phyloP scores from a whole-genome alignment of 2,329 filamentous ascomycete species.

The Trichoderma koningii region DNA sequence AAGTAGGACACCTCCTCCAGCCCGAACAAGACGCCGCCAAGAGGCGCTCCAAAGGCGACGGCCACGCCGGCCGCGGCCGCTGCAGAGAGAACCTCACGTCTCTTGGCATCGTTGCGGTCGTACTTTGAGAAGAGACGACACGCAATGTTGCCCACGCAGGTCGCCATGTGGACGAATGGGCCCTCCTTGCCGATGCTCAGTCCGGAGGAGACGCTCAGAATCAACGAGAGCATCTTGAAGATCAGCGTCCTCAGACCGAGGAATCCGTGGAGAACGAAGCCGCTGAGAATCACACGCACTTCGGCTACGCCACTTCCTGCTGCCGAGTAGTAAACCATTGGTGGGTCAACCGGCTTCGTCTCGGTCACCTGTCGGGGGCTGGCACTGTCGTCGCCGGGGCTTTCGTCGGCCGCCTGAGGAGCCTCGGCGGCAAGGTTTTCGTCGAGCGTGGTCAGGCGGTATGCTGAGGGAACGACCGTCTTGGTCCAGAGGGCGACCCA shows the following conservation, averaged over 20 bases:
- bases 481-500: constrained; percentile 85
- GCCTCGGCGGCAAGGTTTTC: constrained; percentile 80
- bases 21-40: constrained; percentile 86
- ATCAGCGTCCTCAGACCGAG: constrained; percentile 83
- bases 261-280: constrained; percentile 95
- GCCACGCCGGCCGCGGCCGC: constrained; percentile 89
- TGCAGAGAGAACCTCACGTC: constrained; percentile 90
- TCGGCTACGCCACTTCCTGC: constrained; percentile 96
- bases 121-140: constrained; percentile 96
- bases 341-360: constrained; percentile 49
- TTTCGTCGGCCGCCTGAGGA: constrained; percentile 44
- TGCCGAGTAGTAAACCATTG: constrained; percentile 93
- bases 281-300: constrained; percentile 95
- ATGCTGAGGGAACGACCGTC: constrained; percentile 86
- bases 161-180: constrained; percentile 95
- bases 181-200: constrained; percentile 93
- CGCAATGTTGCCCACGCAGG: constrained; percentile 91
- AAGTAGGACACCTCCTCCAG: constrained; percentile 97
- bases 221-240: constrained; percentile 79
- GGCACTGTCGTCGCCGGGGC: constrained; percentile 48
- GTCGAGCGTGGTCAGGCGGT: constrained; percentile 84
- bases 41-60: constrained; percentile 88
- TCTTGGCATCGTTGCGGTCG: constrained; percentile 88
- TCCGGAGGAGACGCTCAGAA: constrained; percentile 89
- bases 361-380: constrained; percentile 47